Evolutionary conservation across 139 green algal species (phyloP), one percentile per base, ranked within the genome.

Genomic region (Chlorella sp.): DNA sequence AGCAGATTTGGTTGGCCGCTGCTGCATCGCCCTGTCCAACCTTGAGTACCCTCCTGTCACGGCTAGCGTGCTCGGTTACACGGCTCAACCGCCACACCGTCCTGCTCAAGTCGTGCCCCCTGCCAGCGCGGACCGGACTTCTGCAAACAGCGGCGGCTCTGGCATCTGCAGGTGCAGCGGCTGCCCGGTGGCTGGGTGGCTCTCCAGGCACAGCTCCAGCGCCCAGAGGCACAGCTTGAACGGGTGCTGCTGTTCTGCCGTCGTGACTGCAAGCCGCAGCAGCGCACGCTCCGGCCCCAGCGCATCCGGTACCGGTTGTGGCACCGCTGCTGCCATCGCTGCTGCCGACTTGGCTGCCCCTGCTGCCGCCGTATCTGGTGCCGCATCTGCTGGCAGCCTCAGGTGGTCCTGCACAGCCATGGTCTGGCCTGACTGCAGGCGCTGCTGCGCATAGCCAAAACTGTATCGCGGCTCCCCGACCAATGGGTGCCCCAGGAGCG

Each of bases 381-480:
- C 28, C 9, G 20, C 30, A 6, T 21, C 62, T 15, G 4, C 9
- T 28, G 80, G 47, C 62, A 85, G 41, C 67, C 41, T 32, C 44
- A 51, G 32, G 69, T 80, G 69, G 30, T 51, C 70, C 18, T 60
- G 32, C 20, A 47, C 4, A 21, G 30, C 7, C 36, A 69, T 32
- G 18, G 5, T 4, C 65, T 36, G 64, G 65, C 51, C 64, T 3
- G 51, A 38, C 32, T 21, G 56, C 64, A 64, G 18, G 28, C 51
- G 86, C 34, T 85, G 81, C 60, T 26, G 30, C 2, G 34, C 51
- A 25, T 89, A 88, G 36, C 86, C 86, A 56, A 70, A 72, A 1
- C 80, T 86, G 87, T 95, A 94, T 28, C 85, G 72, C 3, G 30
- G 18, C 70, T 96, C 93, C 4, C 92, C 92, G 23, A 95, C 67